These are phyloP conservation scores for Lantana camara DNA, from an alignment of 257 asterid species.

Conservation along the genomic window DNA sequence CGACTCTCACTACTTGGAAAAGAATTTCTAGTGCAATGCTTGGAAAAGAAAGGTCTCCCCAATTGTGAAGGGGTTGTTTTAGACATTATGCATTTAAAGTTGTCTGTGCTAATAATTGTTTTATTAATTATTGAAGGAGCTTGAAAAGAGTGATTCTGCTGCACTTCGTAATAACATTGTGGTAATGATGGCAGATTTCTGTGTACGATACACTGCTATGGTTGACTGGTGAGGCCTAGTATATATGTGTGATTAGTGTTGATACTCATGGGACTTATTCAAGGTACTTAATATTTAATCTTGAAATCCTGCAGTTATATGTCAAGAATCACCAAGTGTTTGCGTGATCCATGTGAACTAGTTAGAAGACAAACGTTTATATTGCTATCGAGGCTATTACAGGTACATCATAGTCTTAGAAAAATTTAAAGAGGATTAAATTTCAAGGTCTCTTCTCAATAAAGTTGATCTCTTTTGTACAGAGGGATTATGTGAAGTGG, in stretches of 20 bases:
- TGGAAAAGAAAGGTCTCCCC: no score
- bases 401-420: conserved; percentile 47
- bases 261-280: conserved; percentile 15
- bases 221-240: conserved; percentile 75
- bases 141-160: conserved; percentile 81
- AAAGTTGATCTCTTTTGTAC: conserved; percentile 31
- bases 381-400: conserved; percentile 84
- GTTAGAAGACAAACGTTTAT: conserved; percentile 93
- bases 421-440: conserved; percentile 13
- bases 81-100: no score
- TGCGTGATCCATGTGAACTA: conserved; percentile 88
- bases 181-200: conserved; percentile 91
- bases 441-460: conserved; percentile 9
- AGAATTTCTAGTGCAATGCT: no score
- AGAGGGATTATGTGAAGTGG: conserved; percentile 98
- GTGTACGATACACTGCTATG: conserved; percentile 92
- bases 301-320: conserved; percentile 55
- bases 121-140: conserved; percentile 54
- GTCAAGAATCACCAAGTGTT: conserved; percentile 84
- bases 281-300: conserved; percentile 14
- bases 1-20: no score
- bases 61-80: no score
- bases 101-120: background rate
- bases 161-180: conserved; percentile 86
- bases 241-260: conserved; percentile 10